Conservation (phyloP, 2,329 filamentous ascomycete genomes). For the Lithohypha guttulata region DNA sequence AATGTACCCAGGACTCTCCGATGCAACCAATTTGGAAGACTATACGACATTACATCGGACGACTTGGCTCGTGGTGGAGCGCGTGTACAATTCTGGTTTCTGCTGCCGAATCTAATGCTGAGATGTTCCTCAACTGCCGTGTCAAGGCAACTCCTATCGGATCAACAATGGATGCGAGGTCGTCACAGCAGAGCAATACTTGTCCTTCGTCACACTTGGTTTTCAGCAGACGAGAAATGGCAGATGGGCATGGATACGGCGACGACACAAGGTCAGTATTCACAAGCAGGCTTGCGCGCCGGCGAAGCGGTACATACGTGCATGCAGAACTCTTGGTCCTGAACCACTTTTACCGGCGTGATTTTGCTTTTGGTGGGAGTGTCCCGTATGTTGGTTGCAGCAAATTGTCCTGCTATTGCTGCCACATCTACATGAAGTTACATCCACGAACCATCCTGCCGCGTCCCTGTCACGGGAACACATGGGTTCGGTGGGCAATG, state of each 20-base stretch:
- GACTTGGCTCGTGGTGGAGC: constrained; percentile 35
- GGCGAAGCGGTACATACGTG: not conserved
- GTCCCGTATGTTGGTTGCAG: constrained; percentile 42
- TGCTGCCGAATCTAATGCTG: constrained; percentile 23
- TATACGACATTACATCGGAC: constrained; percentile 34
- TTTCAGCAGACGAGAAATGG: not conserved
- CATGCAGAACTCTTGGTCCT: constrained; percentile 41
- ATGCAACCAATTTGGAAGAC: constrained; percentile 7
- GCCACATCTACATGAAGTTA: constrained; percentile 26
- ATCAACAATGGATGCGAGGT: not conserved
- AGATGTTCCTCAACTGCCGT: constrained; percentile 23
- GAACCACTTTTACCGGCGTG: constrained; percentile 34
- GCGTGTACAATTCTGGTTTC: constrained; percentile 31
- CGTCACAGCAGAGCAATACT: not conserved
- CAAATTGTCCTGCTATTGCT: constrained; percentile 44
- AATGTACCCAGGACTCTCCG: constrained; percentile 1
- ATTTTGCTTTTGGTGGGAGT: constrained; percentile 27
- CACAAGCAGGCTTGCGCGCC: not conserved
- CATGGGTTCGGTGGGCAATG: constrained; percentile 25
- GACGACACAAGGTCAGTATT: constrained; percentile 24
- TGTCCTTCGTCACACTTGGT: constrained; percentile 1
- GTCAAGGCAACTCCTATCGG: constrained; percentile 6
- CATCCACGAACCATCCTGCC: constrained; percentile 24
- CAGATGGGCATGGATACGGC: constrained; percentile 3
- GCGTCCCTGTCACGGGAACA: constrained; percentile 24